phyloP scores from a whole-genome alignment of 495 filamentous ascomycete genomes.

The Physcia stellaris region DNA sequence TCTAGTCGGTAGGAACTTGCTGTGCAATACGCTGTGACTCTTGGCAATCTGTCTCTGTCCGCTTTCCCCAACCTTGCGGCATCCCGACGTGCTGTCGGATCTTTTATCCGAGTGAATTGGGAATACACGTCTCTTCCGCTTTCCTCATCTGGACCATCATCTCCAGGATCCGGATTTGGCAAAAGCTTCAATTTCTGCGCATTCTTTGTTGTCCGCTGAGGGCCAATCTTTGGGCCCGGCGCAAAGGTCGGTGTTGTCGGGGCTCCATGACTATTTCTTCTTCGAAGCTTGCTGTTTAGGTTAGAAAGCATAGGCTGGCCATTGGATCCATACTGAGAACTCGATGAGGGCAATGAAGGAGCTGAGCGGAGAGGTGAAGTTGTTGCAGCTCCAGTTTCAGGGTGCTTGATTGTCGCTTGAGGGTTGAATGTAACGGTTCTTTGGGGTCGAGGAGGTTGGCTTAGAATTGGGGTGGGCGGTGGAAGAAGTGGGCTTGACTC shows the following conservation, averaged over 20 bases:
- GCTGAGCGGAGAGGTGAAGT: conserved; percentile 31
- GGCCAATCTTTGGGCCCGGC: conserved; percentile 66
- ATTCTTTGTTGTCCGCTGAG: conserved; percentile 87
- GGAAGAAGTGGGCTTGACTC: conserved; percentile 36
- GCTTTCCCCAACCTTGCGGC: conserved; percentile 88
- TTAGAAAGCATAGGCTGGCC: conserved; percentile 62
- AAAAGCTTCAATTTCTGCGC: conserved; percentile 92
- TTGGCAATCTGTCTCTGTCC: conserved; percentile 70
- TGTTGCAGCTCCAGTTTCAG: conserved; percentile 31
- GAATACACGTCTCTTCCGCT: conserved; percentile 92
- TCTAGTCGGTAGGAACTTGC: conserved; percentile 83
- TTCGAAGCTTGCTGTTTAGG: conserved; percentile 73
- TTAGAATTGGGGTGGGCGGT: conserved; percentile 14
- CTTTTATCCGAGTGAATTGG: conserved; percentile 90
- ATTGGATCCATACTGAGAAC: conserved; percentile 23
- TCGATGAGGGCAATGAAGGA: conserved; percentile 26
- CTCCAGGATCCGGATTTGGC: conserved; percentile 73
- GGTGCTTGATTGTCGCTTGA: conserved; percentile 43
- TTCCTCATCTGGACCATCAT: conserved; percentile 68
- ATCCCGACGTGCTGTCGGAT: conserved; percentile 84
- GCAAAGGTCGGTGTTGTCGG: conserved; percentile 30
- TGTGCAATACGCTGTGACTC: conserved; percentile 94
- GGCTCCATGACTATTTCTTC: conserved; percentile 71
- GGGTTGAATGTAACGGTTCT: conserved; percentile 63
- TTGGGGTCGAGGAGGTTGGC: conserved; percentile 25